phyloP scores from a whole-genome alignment of 192 early-diverging fungal genomes.

The Podila horticola region DNA sequence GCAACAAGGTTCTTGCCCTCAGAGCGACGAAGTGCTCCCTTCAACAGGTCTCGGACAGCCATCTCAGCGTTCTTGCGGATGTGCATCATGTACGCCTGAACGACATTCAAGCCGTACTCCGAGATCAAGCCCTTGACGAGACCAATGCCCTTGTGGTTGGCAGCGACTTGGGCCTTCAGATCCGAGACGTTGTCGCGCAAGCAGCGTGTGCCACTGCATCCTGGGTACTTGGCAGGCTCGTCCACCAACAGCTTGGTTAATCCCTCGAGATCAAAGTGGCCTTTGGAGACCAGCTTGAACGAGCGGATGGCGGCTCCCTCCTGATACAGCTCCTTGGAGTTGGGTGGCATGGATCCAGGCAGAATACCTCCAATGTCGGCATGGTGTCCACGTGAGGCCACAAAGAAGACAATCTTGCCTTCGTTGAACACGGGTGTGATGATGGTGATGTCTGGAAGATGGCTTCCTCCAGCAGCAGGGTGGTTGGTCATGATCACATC shows the following conservation, averaged over 20 bases:
- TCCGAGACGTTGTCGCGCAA: constrained; percentile 93
- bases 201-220: constrained; percentile 90
- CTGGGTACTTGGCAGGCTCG: constrained; percentile 84
- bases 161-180: constrained; percentile 96
- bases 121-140: constrained; percentile 83
- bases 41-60: constrained; percentile 85
- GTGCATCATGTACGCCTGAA: constrained; percentile 96
- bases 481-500: constrained; percentile 97
- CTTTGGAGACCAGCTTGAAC: constrained; percentile 87
- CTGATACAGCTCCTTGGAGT: constrained; percentile 91
- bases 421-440: constrained; percentile 94
- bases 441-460: constrained; percentile 95
- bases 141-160: constrained; percentile 92
- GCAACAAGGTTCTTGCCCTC: constrained; percentile 56
- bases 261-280: constrained; percentile 86
- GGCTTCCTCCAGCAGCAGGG: constrained; percentile 93
- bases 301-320: constrained; percentile 93
- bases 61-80: constrained; percentile 91
- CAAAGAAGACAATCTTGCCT: constrained; percentile 89
- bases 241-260: constrained; percentile 78
- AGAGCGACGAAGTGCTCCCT: constrained; percentile 58
- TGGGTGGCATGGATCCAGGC: constrained; percentile 91
- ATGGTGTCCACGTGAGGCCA: constrained; percentile 93
- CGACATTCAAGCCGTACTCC: constrained; percentile 86
- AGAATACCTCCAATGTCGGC: constrained; percentile 93